A percentile compares a stretch with the other conserved stretches of the same genome.
Evolutionary conservation across 148 eudicot species (phyloP).

Genomic region (Tetragonia tetragonoides): DNA sequence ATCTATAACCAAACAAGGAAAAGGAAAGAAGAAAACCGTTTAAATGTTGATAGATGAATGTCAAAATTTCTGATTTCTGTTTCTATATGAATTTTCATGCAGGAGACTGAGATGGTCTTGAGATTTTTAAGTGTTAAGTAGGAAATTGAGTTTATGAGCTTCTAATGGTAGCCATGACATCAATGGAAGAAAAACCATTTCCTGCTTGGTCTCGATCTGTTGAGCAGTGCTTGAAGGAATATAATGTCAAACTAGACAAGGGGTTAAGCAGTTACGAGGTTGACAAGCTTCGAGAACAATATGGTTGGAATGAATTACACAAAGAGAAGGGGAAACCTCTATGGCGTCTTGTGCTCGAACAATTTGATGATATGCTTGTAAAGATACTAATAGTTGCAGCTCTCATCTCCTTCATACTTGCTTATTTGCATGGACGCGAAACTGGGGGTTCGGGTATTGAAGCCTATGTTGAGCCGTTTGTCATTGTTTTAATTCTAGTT

Average conservation of each 20-base stretch:
- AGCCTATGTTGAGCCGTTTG: constrained; percentile 75
- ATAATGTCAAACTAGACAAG: constrained; percentile 53
- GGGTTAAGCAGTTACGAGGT: constrained; percentile 61
- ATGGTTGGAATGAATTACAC: constrained; percentile 76
- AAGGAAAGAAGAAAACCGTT: too few species aligned
- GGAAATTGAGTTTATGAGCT: constrained; percentile 8
- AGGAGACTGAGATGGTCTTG: neutral
- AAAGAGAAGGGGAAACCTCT: constrained; percentile 73
- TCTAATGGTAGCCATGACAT: constrained; percentile 26
- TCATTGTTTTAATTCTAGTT: constrained; percentile 61
- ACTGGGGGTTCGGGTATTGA: constrained; percentile 49
- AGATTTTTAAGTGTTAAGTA: neutral
- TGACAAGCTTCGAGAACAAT: constrained; percentile 44
- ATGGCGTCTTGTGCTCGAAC: constrained; percentile 74
- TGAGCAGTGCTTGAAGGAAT: constrained; percentile 58
- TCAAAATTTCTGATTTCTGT: neutral
- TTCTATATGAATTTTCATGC: neutral
- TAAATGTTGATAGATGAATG: neutral
- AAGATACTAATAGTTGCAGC: constrained; percentile 74
- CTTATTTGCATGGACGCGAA: constrained; percentile 55
- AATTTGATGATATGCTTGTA: constrained; percentile 78
- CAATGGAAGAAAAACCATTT: constrained; percentile 47
- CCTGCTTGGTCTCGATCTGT: constrained; percentile 69
- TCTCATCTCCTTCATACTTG: constrained; percentile 64
- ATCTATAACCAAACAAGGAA: too few species aligned